Base-by-base conservation (phyloP, 805 yeast species). In the Cyberlindnera mississippiensis region DNA sequence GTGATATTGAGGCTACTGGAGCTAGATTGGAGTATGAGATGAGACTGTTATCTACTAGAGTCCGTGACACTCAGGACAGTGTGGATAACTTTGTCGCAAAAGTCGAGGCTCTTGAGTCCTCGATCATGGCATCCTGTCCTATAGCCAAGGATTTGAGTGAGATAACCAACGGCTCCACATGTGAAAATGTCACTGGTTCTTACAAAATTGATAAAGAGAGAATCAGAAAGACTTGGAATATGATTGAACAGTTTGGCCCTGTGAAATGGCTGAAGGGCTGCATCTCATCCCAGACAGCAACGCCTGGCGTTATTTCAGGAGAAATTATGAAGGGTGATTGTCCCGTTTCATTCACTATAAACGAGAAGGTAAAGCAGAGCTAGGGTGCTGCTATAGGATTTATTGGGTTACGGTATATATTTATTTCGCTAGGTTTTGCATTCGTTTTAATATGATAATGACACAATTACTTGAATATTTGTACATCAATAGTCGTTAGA, bases 11-110 rank as follows among this genome's bases (percentile, higher is more conserved):
- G 38, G 73, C 80, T 8, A 62, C 77, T 38, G 73, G 76, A 27
- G 80, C 85, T 3, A 67, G 81, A 46, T 58, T 85, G 38, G 76
- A 78, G 50, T 85, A 85, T 57, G 91, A 85, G 55, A 64, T 80
- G 34, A 62, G 84, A 16, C 64, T 80, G 32, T 59, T 85, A 24
- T 72, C 72, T 26, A 72, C 75, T 17, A 79, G 83, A 50, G 72
- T 85, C 35, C 71, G 76, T 33, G 93, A 85, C 51, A 81, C 83
- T 7, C 85, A 81, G 51, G 80, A 79, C 20, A 71, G 80, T 34
- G 69, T 78, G 41, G 64, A 68, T 35, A 57, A 68, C 28, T 76
- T 77, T 59, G 64, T 59, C 9, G 33, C 52, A 14, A 66, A 67
- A 48, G 68, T 71, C 28, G 61, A 51, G 16, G 39, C 47, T 5